These are phyloP conservation scores for Filobasidium wieringae DNA, from an alignment of 768 basidiomycete species.

Conservation along the genomic window DNA sequence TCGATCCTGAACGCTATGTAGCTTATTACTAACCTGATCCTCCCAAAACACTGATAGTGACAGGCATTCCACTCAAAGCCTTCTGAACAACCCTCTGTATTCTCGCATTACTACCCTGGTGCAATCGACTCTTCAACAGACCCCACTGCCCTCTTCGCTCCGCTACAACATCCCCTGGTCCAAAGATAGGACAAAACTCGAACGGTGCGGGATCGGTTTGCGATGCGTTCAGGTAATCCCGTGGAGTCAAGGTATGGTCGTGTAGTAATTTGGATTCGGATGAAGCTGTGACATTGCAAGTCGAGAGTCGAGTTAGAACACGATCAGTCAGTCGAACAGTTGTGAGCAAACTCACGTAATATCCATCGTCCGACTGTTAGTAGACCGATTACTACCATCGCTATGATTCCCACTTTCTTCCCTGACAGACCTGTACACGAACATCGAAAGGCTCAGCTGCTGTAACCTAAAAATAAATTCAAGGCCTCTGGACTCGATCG, in stretches of 20 bases:
- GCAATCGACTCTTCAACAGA: conserved; percentile 61
- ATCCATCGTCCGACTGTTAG: not conserved
- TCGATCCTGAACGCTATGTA: not conserved
- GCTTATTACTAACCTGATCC: conserved; percentile 58
- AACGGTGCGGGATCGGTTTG: conserved; percentile 55
- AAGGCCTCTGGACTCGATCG: no score
- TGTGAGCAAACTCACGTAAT: not conserved
- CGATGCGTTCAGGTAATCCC: conserved; percentile 68
- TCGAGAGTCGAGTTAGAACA: no score
- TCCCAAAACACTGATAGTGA: conserved; percentile 80
- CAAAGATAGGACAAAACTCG: conserved; percentile 78
- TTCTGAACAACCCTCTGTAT: conserved; percentile 71
- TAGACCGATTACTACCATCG: not conserved
- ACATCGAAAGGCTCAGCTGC: no score
- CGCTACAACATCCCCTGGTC: conserved; percentile 67
- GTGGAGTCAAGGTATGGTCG: conserved; percentile 41
- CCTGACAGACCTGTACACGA: not conserved
- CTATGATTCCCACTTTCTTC: not conserved
- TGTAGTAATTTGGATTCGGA: no score
- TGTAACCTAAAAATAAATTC: no score
- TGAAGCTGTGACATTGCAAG: no score
- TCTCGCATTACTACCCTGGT: conserved; percentile 68
- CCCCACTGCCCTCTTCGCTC: conserved; percentile 62
- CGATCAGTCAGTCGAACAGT: no score
- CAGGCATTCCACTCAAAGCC: conserved; percentile 69